These are phyloP conservation scores for Kwoniella shivajii DNA, from an alignment of 1,284 basidiomycete species.

Conservation along the genomic window DNA sequence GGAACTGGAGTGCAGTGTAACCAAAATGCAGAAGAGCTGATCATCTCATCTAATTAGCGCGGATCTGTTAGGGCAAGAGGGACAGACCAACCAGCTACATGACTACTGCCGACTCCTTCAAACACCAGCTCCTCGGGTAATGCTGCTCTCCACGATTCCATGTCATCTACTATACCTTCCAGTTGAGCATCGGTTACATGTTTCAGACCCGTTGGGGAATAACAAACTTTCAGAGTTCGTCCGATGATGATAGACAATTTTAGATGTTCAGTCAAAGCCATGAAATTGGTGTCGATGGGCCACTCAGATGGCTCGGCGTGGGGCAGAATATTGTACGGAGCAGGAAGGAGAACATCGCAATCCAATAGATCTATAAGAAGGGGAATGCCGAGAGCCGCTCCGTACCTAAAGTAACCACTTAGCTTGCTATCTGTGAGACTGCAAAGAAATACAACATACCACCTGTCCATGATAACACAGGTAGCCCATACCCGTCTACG, in stretches of 20 bases:
- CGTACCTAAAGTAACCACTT: constrained; percentile 30
- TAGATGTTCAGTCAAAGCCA: constrained; percentile 67
- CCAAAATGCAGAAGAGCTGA: constrained; percentile 79
- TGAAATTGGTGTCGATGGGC: constrained; percentile 32
- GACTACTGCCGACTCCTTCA: constrained; percentile 64
- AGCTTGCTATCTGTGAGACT: background rate
- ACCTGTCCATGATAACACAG: constrained; percentile 87
- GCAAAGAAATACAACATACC: constrained; percentile 60
- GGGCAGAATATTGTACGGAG: constrained; percentile 60
- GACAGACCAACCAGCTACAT: constrained; percentile 49
- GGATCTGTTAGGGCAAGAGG: background rate
- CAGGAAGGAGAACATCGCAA: constrained; percentile 86
- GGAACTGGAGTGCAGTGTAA: constrained; percentile 75
- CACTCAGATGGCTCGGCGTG: constrained; percentile 63
- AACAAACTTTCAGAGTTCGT: constrained; percentile 81
- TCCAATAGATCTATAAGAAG: constrained; percentile 91
- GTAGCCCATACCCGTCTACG: constrained; percentile 84
- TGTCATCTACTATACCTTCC: constrained; percentile 67
- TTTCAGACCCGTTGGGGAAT: constrained; percentile 79
- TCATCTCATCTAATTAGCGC: background rate
- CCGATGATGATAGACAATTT: constrained; percentile 84
- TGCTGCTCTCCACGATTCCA: constrained; percentile 73
- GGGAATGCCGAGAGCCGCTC: constrained; percentile 55
- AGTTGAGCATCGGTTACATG: constrained; percentile 78
- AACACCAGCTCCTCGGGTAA: constrained; percentile 76